Evolutionary conservation across 768 basidiomycete species (phyloP).

Genomic region (Leccinellum luteum): DNA sequence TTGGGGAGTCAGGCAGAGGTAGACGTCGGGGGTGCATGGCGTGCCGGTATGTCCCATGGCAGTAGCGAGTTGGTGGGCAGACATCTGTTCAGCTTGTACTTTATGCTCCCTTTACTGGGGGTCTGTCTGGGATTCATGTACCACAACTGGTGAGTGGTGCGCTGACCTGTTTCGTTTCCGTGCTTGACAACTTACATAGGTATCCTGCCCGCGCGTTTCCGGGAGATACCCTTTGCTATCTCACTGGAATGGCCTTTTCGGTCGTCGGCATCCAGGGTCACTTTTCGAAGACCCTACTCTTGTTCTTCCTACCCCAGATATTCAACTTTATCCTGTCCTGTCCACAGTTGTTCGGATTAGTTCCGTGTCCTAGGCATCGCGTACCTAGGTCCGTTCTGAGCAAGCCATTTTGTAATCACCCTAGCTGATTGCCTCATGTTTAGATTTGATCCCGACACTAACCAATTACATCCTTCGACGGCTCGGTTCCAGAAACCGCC

Average conservation of each 20-base stretch:
- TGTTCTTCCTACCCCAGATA: slow-evolving; percentile 97
- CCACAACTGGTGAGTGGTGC: slow-evolving; percentile 82
- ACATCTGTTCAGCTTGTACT: slow-evolving; percentile 94
- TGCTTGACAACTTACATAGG: slow-evolving; percentile 45
- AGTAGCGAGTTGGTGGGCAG: slow-evolving; percentile 85
- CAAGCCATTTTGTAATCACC: neutral
- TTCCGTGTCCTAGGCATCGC: slow-evolving; percentile 92
- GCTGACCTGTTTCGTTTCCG: neutral
- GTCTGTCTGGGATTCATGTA: slow-evolving; percentile 89
- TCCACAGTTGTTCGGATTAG: slow-evolving; percentile 91
- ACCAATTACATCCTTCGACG: slow-evolving; percentile 76
- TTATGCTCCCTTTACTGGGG: slow-evolving; percentile 92
- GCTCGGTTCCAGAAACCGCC: slow-evolving; percentile 60
- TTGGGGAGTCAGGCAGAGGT: slow-evolving; percentile 64
- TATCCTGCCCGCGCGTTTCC: slow-evolving; percentile 95
- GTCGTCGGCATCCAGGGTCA: slow-evolving; percentile 97
- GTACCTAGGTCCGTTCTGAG: slow-evolving; percentile 68
- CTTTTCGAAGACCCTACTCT: slow-evolving; percentile 91
- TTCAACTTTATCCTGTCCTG: slow-evolving; percentile 96
- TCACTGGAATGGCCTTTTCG: slow-evolving; percentile 97
- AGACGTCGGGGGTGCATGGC: slow-evolving; percentile 77
- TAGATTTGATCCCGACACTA: slow-evolving; percentile 75
- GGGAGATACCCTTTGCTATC: slow-evolving; percentile 97
- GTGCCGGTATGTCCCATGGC: slow-evolving; percentile 82
- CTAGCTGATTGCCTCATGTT: neutral